These are phyloP conservation scores for Pulveroboletus sp. DNA, from an alignment of 768 basidiomycete species.

Conservation along the genomic window DNA sequence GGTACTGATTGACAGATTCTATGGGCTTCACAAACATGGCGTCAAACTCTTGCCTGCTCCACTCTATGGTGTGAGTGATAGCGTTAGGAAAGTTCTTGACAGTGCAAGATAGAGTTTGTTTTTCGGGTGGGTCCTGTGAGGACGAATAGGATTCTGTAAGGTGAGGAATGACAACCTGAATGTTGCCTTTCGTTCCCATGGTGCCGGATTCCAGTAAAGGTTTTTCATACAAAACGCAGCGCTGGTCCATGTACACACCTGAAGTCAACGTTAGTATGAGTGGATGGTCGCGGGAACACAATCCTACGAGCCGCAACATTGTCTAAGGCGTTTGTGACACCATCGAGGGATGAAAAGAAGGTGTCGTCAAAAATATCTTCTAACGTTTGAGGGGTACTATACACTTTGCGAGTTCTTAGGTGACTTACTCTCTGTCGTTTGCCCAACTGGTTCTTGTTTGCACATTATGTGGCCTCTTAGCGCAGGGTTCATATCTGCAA, in stretches of 20 bases:
- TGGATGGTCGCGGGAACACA: neutral
- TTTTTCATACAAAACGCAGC: constrained; percentile 95
- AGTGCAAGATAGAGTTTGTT: constrained; percentile 93
- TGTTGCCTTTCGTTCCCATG: constrained; percentile 96
- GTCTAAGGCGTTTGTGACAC: constrained; percentile 96
- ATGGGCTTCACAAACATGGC: constrained; percentile 90
- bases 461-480: constrained; percentile 79
- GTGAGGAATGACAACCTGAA: constrained; percentile 91
- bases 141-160: constrained; percentile 95
- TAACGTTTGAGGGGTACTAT: constrained; percentile 11
- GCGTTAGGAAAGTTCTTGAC: constrained; percentile 99
- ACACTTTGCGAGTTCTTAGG: neutral
- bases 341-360: constrained; percentile 86
- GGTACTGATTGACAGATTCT: constrained; percentile 91
- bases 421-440: constrained; percentile 82
- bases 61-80: constrained; percentile 98
- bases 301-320: constrained; percentile 90
- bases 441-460: constrained; percentile 91
- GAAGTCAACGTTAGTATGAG: constrained; percentile 4
- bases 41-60: constrained; percentile 92
- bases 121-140: constrained; percentile 98
- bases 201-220: constrained; percentile 96
- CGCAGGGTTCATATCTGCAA: constrained; percentile 93
- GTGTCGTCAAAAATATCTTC: constrained; percentile 81
- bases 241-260: constrained; percentile 98